Evolutionary conservation across 2,329 filamentous ascomycete species (phyloP), one percentile per base, ranked within the genome.

Genomic region (Lecanicillium sp.): DNA sequence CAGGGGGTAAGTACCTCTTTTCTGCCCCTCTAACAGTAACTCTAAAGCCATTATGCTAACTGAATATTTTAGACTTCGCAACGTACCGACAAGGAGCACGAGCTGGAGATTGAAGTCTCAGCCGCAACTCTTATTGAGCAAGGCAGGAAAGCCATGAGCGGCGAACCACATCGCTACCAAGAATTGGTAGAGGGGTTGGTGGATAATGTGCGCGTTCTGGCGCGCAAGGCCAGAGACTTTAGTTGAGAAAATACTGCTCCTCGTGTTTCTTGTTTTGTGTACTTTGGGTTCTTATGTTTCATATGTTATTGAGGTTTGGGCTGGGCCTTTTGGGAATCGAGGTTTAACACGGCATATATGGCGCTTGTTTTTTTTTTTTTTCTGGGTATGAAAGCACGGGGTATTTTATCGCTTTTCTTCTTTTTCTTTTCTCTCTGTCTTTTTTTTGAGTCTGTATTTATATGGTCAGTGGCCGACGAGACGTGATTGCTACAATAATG

Each of bases 91-190:
- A 86, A 85, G 49, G 81, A 84, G 46, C 85, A 90, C 53, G 86
- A 94, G 60, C 70, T 92, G 6, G 86, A 94, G 54, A 72, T 94
- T 34, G 86, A 92, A 55, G 58, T 92, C 12, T 68, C 77, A n/a
- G 68, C 81, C 0, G 61, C 59, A 5, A 65, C 71, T n/a, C 57
- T 90, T 12, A 61, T 83, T 33, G 72, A 82, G 9, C 82, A 89
- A 47, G 82, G 81, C 6, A 63, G 65, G 27, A 67, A 70, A 40
- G 71, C 77, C 17, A 63, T 70, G 48, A 58, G 56, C 5, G 64
- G 65, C 3, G 63, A 70, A 40, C 64, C 67, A 5, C 77, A 80
- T 49, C 73, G 71, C 37, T 87, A 83, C 54, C 68, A 75, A 39
- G 72, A 78, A 33, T 59, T 90, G 12, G 74, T 92, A 3, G 78